Evolutionary conservation across 257 asterid species (phyloP), one percentile per base, ranked within the genome.

Genomic region (Catharanthus roseus): DNA sequence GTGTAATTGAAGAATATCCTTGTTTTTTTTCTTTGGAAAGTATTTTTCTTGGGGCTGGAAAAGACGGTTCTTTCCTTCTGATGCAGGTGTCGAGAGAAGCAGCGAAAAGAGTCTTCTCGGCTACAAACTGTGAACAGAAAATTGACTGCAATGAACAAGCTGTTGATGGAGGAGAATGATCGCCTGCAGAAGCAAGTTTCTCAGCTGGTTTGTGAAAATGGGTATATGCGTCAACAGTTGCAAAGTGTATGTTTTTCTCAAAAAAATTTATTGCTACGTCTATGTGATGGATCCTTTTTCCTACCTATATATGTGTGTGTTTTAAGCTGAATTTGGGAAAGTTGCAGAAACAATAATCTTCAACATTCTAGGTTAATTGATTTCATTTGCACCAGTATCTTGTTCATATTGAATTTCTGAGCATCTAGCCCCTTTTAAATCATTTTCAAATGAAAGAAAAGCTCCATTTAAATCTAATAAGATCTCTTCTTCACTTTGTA

Each of bases 181-280:
- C 92, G 98, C 69, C 82, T 92, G 80, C 98, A 92, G 79, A 92
- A 88, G 80, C 98, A 90, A 84, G 97, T 92, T 42, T 91, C 99
- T 0, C 99, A 89, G 80, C 92, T 93, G 26, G 97, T 93, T 3
- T 84, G 89, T 49, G 97, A 92, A 82, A 92, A 92, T 72, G 96
- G 96, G 33, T 83, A 64, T 72, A 89, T 92, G 96, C 82, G 88
- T 70, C 96, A 92, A 64, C 97, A 92, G 67, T 75, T 92, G 73
- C 92, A 88, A 23, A 85, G 61, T 78, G 99, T 91, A 89, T 76
- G 97, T 71, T 70, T 15, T 64, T 51, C 36, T 56, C 45, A 47
- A n/a, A n/a, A n/a, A n/a, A n/a, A 44, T 75, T 63, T 21, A 60
- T 57, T 39, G n/a, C 26, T 36, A 3, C 12, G 38, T 19, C 57